Conservation (phyloP, 768 basidiomycete genomes). For the Leccinum boreale region DNA sequence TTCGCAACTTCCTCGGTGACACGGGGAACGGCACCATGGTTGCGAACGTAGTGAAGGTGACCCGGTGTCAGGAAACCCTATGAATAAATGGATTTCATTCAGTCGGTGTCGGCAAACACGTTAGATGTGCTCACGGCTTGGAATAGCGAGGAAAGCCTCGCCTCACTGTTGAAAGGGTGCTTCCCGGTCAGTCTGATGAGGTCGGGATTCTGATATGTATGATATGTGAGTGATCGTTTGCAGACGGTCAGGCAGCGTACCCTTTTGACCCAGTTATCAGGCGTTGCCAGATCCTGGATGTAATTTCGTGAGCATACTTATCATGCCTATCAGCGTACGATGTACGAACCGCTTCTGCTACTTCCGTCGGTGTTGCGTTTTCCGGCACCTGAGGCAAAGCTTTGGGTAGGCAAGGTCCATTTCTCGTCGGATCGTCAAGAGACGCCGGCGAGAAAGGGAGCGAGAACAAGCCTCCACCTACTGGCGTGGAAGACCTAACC, state of each 20-base stretch:
- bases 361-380: constrained; percentile 19
- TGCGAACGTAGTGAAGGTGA: too few species aligned
- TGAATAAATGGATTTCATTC: background rate
- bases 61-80: constrained; percentile 57
- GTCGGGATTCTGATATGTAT: constrained; percentile 25
- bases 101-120: background rate
- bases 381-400: constrained; percentile 21
- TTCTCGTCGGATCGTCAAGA: constrained; percentile 17
- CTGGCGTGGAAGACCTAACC: background rate
- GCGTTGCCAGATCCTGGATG: constrained; percentile 34
- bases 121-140: constrained; percentile 25
- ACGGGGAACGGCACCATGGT: too few species aligned
- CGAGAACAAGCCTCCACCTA: constrained; percentile 5
- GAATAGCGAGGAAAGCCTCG: constrained; percentile 44
- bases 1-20: too few species aligned
- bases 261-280: constrained; percentile 41
- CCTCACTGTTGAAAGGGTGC: constrained; percentile 62
- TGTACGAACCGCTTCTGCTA: constrained; percentile 24
- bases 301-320: background rate
- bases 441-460: constrained; percentile 17
- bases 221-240: background rate
- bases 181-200: constrained; percentile 54
- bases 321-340: background rate
- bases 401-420: constrained; percentile 19
- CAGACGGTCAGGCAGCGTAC: constrained; percentile 8